Evolutionary conservation across 768 basidiomycete species (phyloP).

Genomic region (Mycena alexandri): DNA sequence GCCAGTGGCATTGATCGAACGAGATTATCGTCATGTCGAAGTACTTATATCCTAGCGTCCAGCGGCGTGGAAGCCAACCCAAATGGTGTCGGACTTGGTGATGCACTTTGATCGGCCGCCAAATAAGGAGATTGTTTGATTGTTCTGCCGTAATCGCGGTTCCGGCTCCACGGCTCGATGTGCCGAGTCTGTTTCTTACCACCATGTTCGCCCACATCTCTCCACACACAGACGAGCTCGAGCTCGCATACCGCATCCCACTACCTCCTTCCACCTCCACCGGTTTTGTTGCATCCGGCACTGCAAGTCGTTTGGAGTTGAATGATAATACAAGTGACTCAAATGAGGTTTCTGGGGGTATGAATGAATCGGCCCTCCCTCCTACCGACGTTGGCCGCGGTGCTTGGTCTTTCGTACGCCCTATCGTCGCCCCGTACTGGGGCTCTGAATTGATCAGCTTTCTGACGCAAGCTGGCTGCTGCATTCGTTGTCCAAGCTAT

Average conservation of each 20-base stretch:
- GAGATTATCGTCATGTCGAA: too few species aligned
- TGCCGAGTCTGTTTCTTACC: too few species aligned
- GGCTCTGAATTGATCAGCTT: neutral
- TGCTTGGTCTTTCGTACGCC: constrained; percentile 45
- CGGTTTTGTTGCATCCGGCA: neutral
- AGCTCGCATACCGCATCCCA: constrained; percentile 29
- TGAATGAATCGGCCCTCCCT: constrained; percentile 29
- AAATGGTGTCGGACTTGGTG: too few species aligned
- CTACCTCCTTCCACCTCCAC: constrained; percentile 27
- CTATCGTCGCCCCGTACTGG: too few species aligned
- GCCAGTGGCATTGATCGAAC: too few species aligned
- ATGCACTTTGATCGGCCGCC: too few species aligned
- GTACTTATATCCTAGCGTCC: too few species aligned
- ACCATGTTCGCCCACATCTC: too few species aligned
- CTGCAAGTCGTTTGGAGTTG: constrained; percentile 30
- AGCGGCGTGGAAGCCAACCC: too few species aligned
- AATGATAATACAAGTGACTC: neutral
- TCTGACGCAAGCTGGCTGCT: constrained; percentile 39
- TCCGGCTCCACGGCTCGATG: too few species aligned
- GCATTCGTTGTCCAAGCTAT: constrained; percentile 45
- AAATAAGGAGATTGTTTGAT: too few species aligned
- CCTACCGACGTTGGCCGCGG: constrained; percentile 41
- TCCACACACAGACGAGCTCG: constrained; percentile 16
- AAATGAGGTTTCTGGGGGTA: neutral
- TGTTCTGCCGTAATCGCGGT: too few species aligned